Evolutionary conservation across 495 filamentous ascomycete genomes (phyloP), one percentile per base, ranked within the genome.

Genomic region (Aspergillus incahuasiensis): DNA sequence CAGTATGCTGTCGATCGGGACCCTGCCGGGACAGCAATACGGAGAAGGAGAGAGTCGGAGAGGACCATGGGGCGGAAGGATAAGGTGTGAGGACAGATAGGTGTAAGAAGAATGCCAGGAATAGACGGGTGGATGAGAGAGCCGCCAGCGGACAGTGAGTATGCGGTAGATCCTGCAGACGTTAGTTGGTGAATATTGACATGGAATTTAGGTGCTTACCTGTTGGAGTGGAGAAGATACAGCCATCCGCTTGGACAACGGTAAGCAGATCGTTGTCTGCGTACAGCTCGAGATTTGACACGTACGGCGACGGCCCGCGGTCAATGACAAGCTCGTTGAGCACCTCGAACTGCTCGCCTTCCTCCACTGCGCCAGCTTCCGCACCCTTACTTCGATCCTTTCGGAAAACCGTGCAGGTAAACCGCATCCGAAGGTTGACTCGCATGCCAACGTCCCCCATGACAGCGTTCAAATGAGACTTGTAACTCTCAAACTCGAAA

Each of bases 1-100:
- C 91, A 95, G 78, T 95, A 97, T 0, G 92, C 92, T 0, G 89
- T 95, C 5, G 90, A 91, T 16, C 94, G 89, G 32, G 89, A 92
- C 60, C 86, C 79, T 43, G 81, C 79, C 0, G 94, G 94, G 20
- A 98, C 86, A 20, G 87, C 87, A 54, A 97, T 86, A 47, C 90
- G 90, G 42, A 98, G 82, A 21, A 92, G 83, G 71, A 96, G 86
- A 34, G 86, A 92, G 70, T 98, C 94, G 32, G 89, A 92, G n/a
- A 98, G 84, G n/a, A 98, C 87, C 89, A 98, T 96, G 28, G 94
- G 94, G 9, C 94, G 84, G 83, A 98, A 97, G 34, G 90, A 95
- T 18, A 98, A 79, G 0, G 92, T 97, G 68, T 98, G 94, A 15
- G 94, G 92, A 69, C 94, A 98, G 67, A 98, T 98, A 0, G 95